Conservation (phyloP, 345 rosid genomes). For the Raphanus sativus region DNA sequence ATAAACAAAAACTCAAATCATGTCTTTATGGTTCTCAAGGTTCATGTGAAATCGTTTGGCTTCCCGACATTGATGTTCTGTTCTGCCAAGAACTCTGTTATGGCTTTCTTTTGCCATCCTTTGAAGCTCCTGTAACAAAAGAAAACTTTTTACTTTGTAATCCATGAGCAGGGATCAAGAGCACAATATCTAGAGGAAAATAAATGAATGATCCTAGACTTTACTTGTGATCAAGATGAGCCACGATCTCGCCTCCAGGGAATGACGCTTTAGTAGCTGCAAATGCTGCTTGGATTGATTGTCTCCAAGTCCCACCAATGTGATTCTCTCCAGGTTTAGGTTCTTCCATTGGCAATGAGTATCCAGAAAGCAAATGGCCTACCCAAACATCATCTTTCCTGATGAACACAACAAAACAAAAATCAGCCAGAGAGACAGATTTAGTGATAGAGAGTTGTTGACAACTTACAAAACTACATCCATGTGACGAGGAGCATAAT, state of each 20-base stretch:
- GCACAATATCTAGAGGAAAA: neutral
- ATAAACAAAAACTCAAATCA: neutral
- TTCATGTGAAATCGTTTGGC: constrained; percentile 53
- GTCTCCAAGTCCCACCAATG: constrained; percentile 79
- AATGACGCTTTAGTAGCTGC: constrained; percentile 80
- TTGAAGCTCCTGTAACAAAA: constrained; percentile 70
- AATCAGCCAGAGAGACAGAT: neutral
- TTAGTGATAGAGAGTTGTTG: neutral
- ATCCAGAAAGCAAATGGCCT: constrained; percentile 82
- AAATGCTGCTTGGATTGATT: constrained; percentile 68
- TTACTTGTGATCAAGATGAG: constrained; percentile 96
- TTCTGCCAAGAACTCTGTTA: constrained; percentile 60
- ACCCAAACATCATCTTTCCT: constrained; percentile 92
- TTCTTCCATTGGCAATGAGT: constrained; percentile 89
- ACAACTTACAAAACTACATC: constrained; percentile 72
- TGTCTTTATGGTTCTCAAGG: neutral
- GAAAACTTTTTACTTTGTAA: neutral
- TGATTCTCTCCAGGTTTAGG: constrained; percentile 41
- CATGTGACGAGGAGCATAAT: constrained; percentile 92
- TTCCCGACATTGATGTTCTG: constrained; percentile 63
- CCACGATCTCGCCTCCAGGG: constrained; percentile 81
- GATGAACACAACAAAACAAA: neutral
- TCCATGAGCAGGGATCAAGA: neutral
- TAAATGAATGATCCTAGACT: constrained; percentile 17
- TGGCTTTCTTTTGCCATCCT: constrained; percentile 85